Percentiles rank a stretch among this genome's conserved stretches.
phyloP scores from a whole-genome alignment of 2,329 filamentous ascomycete genomes.

The Exophiala oligosperma region DNA sequence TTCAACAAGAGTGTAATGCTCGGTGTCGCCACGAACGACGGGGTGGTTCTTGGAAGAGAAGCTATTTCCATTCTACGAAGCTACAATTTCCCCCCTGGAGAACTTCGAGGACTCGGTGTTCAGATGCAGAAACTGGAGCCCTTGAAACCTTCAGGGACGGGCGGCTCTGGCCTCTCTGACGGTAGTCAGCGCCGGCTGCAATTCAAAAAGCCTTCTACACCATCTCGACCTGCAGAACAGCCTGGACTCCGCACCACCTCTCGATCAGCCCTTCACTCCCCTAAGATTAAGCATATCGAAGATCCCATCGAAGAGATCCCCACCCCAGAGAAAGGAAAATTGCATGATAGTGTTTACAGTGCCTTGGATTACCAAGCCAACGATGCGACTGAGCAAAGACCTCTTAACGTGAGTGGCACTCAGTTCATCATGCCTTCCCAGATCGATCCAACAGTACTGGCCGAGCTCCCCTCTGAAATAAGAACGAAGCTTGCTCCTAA shows the following conservation, averaged over 20 bases:
- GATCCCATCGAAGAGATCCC: slow-evolving; percentile 56
- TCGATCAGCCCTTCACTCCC: slow-evolving; percentile 11
- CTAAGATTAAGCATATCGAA: slow-evolving; percentile 25
- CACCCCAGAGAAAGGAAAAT: slow-evolving; percentile 39
- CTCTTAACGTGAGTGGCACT: slow-evolving; percentile 78
- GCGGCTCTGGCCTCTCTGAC: slow-evolving; percentile 43
- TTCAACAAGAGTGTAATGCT: slow-evolving; percentile 86
- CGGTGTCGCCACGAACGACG: slow-evolving; percentile 78
- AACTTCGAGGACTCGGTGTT: slow-evolving; percentile 87
- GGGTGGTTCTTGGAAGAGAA: slow-evolving; percentile 72
- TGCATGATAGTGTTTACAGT: slow-evolving; percentile 26
- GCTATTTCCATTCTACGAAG: slow-evolving; percentile 79
- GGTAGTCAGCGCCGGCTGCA: slow-evolving; percentile 77
- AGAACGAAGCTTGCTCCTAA: slow-evolving; percentile 70
- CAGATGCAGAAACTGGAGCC: slow-evolving; percentile 92
- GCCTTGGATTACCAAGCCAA: slow-evolving; percentile 33
- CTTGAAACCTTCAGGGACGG: slow-evolving; percentile 55
- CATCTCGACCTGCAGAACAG: slow-evolving; percentile 8
- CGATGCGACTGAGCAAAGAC: slow-evolving; percentile 27
- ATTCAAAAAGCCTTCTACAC: slow-evolving; percentile 61
- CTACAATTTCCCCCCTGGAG: slow-evolving; percentile 82
- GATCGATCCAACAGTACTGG: slow-evolving; percentile 76
- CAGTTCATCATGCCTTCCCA: slow-evolving; percentile 88
- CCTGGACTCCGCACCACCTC: slow-evolving; percentile 6
- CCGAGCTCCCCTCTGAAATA: slow-evolving; percentile 82